A percentile compares a stretch with the other conserved stretches of the same genome.
These are phyloP conservation scores for Cladosporium phlei DNA, from an alignment of 2,329 filamentous ascomycete genomes.

Conservation along the genomic window DNA sequence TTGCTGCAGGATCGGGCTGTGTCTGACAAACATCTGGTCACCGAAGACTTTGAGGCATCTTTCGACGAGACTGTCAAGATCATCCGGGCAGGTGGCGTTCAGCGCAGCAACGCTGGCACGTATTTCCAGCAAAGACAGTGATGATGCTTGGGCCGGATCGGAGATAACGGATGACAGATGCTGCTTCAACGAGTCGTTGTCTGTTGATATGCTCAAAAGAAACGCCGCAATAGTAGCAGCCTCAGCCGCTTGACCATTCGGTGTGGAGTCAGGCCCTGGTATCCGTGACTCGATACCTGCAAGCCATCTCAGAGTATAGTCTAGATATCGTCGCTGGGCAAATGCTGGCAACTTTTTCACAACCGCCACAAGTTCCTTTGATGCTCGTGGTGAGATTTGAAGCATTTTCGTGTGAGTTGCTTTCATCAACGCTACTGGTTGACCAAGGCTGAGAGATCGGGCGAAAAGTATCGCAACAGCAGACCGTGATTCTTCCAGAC, in stretches of 20 bases:
- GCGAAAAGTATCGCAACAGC: constrained; percentile 37
- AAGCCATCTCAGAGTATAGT: constrained; percentile 31
- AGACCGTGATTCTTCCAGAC: background rate
- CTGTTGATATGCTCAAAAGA: background rate
- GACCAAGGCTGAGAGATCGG: constrained; percentile 65
- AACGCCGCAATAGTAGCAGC: constrained; percentile 15
- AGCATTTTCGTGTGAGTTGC: constrained; percentile 10
- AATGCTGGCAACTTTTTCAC: constrained; percentile 16
- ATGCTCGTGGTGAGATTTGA: background rate
- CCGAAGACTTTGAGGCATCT: constrained; percentile 71
- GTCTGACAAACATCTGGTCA: constrained; percentile 79
- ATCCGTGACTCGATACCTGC: constrained; percentile 13
- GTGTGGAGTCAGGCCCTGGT: background rate
- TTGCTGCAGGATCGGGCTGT: constrained; percentile 79
- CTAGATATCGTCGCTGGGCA: constrained; percentile 40
- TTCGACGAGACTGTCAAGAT: constrained; percentile 56
- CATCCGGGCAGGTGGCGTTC: constrained; percentile 18
- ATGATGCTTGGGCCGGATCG: constrained; percentile 21
- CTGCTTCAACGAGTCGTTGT: background rate
- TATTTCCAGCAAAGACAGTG: constrained; percentile 21
- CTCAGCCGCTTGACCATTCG: background rate
- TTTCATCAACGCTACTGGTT: constrained; percentile 39
- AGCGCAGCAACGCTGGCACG: constrained; percentile 27
- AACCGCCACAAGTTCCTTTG: background rate
- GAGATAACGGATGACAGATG: constrained; percentile 17